Evolutionary conservation across 345 rosid genomes (phyloP).

Genomic region (Fremontodendron californicum): DNA sequence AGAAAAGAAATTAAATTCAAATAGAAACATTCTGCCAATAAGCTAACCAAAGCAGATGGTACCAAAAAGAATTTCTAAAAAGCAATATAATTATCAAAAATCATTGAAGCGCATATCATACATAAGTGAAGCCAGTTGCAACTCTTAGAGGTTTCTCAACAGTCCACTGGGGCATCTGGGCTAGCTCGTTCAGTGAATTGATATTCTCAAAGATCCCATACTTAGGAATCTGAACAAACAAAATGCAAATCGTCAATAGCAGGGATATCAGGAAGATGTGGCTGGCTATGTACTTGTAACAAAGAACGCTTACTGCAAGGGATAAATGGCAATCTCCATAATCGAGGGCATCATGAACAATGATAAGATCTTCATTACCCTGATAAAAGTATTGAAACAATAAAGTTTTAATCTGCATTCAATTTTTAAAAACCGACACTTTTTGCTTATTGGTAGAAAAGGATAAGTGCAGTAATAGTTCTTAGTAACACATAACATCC

Average conservation of each 20-base stretch:
- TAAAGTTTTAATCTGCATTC: background rate
- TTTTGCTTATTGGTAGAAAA: background rate
- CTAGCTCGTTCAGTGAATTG: conserved; percentile 75
- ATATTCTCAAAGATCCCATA: conserved; percentile 90
- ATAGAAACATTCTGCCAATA: conserved; percentile 16
- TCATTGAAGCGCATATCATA: conserved; percentile 36
- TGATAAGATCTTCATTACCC: conserved; percentile 84
- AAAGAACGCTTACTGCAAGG: conserved; percentile 59
- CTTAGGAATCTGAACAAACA: conserved; percentile 64
- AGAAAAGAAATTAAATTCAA: conserved; percentile 18
- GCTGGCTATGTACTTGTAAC: background rate
- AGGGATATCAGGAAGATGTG: conserved; percentile 7
- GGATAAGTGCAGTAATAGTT: background rate
- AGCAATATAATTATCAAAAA: conserved; percentile 16
- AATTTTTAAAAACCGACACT: background rate
- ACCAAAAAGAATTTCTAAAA: background rate
- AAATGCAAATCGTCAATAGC: conserved; percentile 13
- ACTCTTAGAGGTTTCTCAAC: conserved; percentile 80
- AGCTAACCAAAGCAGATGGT: conserved; percentile 1
- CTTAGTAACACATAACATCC: background rate
- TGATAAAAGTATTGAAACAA: conserved; percentile 29
- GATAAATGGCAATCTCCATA: conserved; percentile 92
- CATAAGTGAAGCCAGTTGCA: conserved; percentile 89
- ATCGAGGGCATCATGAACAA: conserved; percentile 85
- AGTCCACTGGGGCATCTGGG: conserved; percentile 88